Conservation (phyloP, 2,329 filamentous ascomycete genomes). For the Fusarium heterosporum region DNA sequence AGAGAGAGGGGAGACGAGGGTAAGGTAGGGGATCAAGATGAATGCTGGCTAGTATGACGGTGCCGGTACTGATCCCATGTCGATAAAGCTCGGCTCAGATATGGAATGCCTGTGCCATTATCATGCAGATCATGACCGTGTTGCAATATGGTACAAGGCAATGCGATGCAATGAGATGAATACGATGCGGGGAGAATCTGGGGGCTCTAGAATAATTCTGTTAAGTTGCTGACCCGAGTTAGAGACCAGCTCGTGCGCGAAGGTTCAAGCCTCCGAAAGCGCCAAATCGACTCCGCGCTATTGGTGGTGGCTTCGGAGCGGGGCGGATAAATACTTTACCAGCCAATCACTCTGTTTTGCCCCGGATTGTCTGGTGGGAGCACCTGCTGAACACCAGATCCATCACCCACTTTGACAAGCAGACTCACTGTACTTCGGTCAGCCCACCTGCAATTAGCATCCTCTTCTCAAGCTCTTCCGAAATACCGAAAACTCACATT, state of each 20-base stretch:
- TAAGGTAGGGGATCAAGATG: slow-evolving; percentile 1
- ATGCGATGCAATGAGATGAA: slow-evolving; percentile 19
- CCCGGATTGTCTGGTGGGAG: slow-evolving; percentile 36
- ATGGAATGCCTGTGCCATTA: slow-evolving; percentile 32
- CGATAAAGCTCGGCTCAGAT: slow-evolving; percentile 31
- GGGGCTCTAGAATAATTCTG: slow-evolving; percentile 41
- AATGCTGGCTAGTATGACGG: slow-evolving; percentile 34
- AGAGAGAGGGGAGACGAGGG: background rate
- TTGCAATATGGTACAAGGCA: slow-evolving; percentile 8
- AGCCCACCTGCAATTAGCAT: slow-evolving; percentile 8
- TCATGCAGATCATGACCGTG: slow-evolving; percentile 28
- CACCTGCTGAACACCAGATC: slow-evolving; percentile 14
- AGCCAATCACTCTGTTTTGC: slow-evolving; percentile 29
- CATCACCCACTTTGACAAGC: slow-evolving; percentile 19
- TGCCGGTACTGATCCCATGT: slow-evolving; percentile 34
- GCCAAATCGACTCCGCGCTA: slow-evolving; percentile 28
- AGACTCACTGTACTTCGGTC: background rate
- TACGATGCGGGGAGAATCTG: slow-evolving; percentile 46
- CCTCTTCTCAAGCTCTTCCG: background rate
- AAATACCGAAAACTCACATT: background rate
- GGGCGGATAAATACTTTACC: slow-evolving; percentile 45
- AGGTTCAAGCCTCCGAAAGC: slow-evolving; percentile 31
- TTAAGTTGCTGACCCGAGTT: slow-evolving; percentile 23
- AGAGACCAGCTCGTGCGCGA: slow-evolving; percentile 17
- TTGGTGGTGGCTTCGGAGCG: slow-evolving; percentile 21